Conservation (phyloP, 495 filamentous ascomycete genomes). For the Podospora fimiseda region DNA sequence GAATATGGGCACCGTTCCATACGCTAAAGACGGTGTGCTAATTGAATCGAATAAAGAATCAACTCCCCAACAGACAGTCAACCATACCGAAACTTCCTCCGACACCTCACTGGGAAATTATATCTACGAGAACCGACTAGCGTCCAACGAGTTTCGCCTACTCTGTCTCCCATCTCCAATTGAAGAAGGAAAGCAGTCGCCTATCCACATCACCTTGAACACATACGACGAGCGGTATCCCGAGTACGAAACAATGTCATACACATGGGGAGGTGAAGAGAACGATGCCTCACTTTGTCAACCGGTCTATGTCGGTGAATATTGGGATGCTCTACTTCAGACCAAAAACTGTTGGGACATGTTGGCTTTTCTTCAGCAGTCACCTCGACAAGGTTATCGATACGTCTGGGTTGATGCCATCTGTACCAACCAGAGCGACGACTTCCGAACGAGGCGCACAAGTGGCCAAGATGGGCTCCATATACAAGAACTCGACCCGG, state of each 20-base stretch:
- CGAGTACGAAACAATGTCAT: slow-evolving; percentile 27
- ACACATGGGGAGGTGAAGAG: slow-evolving; percentile 28
- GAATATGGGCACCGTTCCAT: background rate
- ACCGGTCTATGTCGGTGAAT: slow-evolving; percentile 23
- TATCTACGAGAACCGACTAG: background rate
- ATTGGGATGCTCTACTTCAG: slow-evolving; percentile 25
- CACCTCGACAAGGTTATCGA: slow-evolving; percentile 7
- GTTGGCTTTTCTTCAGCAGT: slow-evolving; percentile 16
- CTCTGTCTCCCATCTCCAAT: slow-evolving; percentile 2
- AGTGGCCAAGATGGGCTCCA: slow-evolving; percentile 19
- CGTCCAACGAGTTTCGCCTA: slow-evolving; percentile 4
- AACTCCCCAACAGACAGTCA: background rate
- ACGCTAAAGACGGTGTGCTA: background rate
- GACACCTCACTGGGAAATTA: no score
- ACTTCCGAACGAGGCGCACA: slow-evolving; percentile 14
- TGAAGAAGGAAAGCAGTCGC: background rate
- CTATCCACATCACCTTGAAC: slow-evolving; percentile 20
- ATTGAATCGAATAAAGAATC: background rate
- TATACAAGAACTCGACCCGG: slow-evolving; percentile 14
- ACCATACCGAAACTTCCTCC: background rate
- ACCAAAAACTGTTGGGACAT: slow-evolving; percentile 28
- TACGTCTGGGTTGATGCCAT: slow-evolving; percentile 19
- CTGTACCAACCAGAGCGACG: slow-evolving; percentile 19
- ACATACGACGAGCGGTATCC: slow-evolving; percentile 20
- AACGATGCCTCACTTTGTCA: slow-evolving; percentile 13